Evolutionary conservation across 2,329 filamentous ascomycete species (phyloP), one percentile per base, ranked within the genome.

Genomic region (Leptosphaerulina australis): DNA sequence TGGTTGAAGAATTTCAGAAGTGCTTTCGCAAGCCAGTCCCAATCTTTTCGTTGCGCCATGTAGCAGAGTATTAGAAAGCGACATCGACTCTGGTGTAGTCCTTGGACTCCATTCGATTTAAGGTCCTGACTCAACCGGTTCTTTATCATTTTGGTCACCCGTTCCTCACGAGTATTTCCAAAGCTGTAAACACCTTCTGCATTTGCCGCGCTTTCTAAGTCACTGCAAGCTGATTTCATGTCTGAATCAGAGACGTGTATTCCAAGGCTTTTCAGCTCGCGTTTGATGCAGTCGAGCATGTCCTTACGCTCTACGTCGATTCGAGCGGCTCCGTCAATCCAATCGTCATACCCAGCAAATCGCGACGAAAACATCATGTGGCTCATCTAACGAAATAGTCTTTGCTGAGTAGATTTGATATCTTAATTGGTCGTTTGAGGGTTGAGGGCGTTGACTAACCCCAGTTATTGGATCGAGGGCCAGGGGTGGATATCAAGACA

Each of bases 51-150:
- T 5, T 9, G 24, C 9, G 40, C 47, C 3, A 26, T 20, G 9
- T 38, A 36, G 26, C 47, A 50, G 18, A 29, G 45, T 1, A 38
- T 36, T 9, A 44, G n/a, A 11, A 50, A 50, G 2, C 35, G 34
- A 11, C 21, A 28, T 12, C 47, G 47, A 17, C 40, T 50, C 17
- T 35, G 40, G 21, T 39, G 24, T 3, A 50, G 7, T 5, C 40
- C 38, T 35, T 44, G 34, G 5, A 3, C 11, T 5, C 24, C 15
- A 14, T 11, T 14, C 7, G 40, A 35, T 2, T 28, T 28, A 22
- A 18, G 8, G n/a, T 50, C 47, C 12, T 24, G 34, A 10, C 3
- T 4, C 18, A 50, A n/a, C 5, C n/a, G 3, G 8, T 29, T 30
- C 4, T 9, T n/a, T 17, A 18, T 44, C 15, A 50, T 2, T 4